Evolutionary conservation across 441 rosid genomes (phyloP).

Genomic region (Erodium moschatum): DNA sequence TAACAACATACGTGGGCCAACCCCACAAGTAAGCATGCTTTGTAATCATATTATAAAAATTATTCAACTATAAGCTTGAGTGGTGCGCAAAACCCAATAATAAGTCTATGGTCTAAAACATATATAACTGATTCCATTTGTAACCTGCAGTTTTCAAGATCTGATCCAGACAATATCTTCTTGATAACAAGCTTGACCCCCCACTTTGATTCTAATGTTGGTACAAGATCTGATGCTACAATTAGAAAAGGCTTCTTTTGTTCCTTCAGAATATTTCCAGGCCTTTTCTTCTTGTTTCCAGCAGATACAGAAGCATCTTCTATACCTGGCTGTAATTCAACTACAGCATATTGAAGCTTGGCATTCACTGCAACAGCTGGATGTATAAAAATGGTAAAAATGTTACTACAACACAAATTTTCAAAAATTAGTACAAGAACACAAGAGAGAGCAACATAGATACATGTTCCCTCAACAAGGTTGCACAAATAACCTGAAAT

Average conservation of each 20-base stretch:
- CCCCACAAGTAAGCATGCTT: neutral
- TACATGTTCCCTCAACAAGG: constrained; percentile 11
- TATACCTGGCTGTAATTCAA: constrained; percentile 44
- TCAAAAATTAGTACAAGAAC: constrained; percentile 2
- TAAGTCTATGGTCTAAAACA: neutral
- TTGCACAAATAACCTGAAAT: constrained; percentile 3
- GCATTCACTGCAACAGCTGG: constrained; percentile 95
- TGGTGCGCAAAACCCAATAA: neutral
- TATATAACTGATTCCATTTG: constrained; percentile 15
- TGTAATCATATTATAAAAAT: neutral
- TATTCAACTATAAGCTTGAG: constrained; percentile 1
- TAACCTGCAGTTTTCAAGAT: constrained; percentile 93
- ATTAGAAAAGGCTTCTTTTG: constrained; percentile 51
- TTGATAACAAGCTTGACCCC: constrained; percentile 55
- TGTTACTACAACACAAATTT: neutral
- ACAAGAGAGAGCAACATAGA: constrained; percentile 7
- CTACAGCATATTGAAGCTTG: constrained; percentile 82
- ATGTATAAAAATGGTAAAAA: constrained; percentile 15
- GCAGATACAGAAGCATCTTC: constrained; percentile 38
- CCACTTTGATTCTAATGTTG: constrained; percentile 74
- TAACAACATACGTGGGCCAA: neutral
- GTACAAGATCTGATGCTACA: constrained; percentile 81
- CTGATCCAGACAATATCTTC: constrained; percentile 64
- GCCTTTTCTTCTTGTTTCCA: constrained; percentile 40
- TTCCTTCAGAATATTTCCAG: constrained; percentile 57